phyloP scores from a whole-genome alignment of 371 early-diverging fungal species.

The Parasitella parasitica region DNA sequence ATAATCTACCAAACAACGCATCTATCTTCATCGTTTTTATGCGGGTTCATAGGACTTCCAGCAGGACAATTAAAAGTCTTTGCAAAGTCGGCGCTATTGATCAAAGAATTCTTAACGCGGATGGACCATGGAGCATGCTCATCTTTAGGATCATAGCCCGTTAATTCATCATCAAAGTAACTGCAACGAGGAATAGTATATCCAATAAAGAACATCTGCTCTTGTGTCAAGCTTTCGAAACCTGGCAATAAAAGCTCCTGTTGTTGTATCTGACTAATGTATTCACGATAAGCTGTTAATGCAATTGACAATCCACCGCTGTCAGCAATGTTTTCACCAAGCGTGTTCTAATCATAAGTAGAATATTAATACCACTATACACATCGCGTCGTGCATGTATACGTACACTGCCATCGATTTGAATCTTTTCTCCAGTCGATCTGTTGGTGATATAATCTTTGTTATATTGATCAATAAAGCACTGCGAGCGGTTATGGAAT shows the following conservation, averaged over 20 bases:
- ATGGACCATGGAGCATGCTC: constrained; percentile 51
- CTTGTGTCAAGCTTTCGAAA: constrained; percentile 31
- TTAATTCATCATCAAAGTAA: background rate
- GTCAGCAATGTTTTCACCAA: constrained; percentile 78
- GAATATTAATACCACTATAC: too few species aligned
- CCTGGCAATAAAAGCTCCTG: constrained; percentile 37
- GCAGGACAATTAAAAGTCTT: constrained; percentile 58
- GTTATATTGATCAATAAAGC: constrained; percentile 66
- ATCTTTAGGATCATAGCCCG: constrained; percentile 15
- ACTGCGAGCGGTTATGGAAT: constrained; percentile 51
- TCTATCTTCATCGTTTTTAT: constrained; percentile 33
- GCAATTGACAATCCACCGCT: constrained; percentile 61
- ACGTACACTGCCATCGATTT: constrained; percentile 49
- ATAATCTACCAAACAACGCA: constrained; percentile 45
- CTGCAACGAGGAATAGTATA: constrained; percentile 49
- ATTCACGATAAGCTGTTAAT: constrained; percentile 19
- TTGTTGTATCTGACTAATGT: background rate
- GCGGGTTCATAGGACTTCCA: constrained; percentile 48
- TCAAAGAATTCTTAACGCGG: constrained; percentile 58
- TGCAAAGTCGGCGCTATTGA: constrained; percentile 59
- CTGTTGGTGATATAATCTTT: constrained; percentile 36
- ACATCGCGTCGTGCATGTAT: too few species aligned
- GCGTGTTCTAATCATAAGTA: constrained; percentile 32
- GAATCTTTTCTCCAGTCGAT: constrained; percentile 13
- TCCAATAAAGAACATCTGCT: constrained; percentile 53